Evolutionary conservation across 768 basidiomycete species (phyloP), one percentile per base, ranked within the genome.

Genomic region (Russula virescens): DNA sequence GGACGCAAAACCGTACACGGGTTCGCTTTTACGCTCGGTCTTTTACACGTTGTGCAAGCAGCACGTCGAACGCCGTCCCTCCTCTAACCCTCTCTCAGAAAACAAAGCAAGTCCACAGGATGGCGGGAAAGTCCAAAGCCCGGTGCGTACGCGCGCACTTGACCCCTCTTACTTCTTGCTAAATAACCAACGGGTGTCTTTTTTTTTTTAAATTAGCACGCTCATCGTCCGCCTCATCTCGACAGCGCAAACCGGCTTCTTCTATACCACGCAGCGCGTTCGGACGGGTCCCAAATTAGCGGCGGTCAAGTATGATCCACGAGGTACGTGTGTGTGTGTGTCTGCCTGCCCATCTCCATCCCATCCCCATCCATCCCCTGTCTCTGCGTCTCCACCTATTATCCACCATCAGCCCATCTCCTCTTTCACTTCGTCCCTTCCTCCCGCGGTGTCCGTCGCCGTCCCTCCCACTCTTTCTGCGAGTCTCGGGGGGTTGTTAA

Each of bases 251-350:
- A 95, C 93, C 1, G 93, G 94, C 13, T 93, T 82, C 77, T 94
- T 94, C 74, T 96, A 95, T 75, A 91, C 91, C 23, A 89, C 89
- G 2, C 82, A 86, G 65, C 82, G 94, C 23, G 75, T 87, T 46
- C 81, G 94, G 13, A 73, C 81, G 69, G 88, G 86, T 2, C 85
- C 90, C n/a, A 88, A 82, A 73, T 75, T 96, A 54, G 86, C 90
- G 9, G 87, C 90, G n/a, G 88, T 95, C 68, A 96, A 95, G 74
- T 95, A 94, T 72, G 94, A 96, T 70, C 91, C 92, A 1, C 76
- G 78, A 70, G 91, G 93, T 92, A 72, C 61, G 84, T 31, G 9
- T 51, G 31, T 51, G 42, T 43, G 6, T 38, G 8, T 8, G 31
- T 31, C n/a, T n/a, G 34, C 34, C 34, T 5, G 5, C 34, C 34